phyloP scores from a whole-genome alignment of 495 filamentous ascomycete genomes.

The Venustampulla echinocandica region DNA sequence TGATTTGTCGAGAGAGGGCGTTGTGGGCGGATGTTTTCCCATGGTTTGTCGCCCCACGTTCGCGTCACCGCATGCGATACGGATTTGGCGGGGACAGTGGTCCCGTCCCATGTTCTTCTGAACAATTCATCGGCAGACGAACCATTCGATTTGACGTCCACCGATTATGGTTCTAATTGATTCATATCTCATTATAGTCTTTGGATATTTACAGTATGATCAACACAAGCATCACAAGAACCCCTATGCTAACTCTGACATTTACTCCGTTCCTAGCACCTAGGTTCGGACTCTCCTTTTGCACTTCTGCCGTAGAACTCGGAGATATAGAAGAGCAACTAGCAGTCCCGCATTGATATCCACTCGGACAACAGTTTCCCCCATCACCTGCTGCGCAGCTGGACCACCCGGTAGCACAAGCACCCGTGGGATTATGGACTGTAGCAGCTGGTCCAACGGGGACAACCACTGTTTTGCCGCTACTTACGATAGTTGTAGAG shows the following conservation, averaged over 20 bases:
- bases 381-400: constrained; percentile 55
- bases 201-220: neutral
- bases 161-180: neutral
- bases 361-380: constrained; percentile 73
- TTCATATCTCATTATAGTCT: too few relatives aligned
- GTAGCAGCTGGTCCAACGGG: constrained; percentile 36
- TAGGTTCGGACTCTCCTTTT: constrained; percentile 39
- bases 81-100: neutral
- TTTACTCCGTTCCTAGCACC: neutral
- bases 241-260: neutral
- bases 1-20: neutral
- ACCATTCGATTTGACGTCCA: too few relatives aligned
- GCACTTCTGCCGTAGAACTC: constrained; percentile 48
- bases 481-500: constrained; percentile 53
- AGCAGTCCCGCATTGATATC: constrained; percentile 59
- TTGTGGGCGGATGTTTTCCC: neutral
- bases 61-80: neutral
- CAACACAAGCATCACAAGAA: neutral
- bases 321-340: constrained; percentile 51
- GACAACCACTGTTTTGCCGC: constrained; percentile 57
- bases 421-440: constrained; percentile 25
- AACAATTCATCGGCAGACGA: neutral
- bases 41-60: constrained; percentile 9
- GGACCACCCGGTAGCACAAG: constrained; percentile 72
- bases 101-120: neutral